These are phyloP conservation scores for Carex scoparia DNA, from an alignment of 176 grass and related monocot species.

Conservation along the genomic window DNA sequence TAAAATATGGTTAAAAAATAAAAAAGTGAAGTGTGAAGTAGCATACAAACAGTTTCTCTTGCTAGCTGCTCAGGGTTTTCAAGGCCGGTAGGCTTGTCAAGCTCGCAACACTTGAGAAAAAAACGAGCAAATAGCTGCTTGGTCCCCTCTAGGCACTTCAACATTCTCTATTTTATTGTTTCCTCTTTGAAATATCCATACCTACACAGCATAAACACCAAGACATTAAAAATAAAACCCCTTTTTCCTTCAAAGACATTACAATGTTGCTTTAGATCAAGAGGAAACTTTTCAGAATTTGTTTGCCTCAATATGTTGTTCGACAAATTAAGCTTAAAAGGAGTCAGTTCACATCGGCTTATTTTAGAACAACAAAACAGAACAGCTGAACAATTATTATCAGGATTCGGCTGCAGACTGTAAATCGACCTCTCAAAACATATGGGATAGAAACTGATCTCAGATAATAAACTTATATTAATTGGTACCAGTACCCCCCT, in stretches of 20 bases:
- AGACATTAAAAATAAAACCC: background rate
- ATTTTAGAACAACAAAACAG: background rate
- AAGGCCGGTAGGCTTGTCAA: slow-evolving; percentile 69
- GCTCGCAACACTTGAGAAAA: slow-evolving; percentile 62
- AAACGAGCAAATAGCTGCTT: slow-evolving; percentile 64
- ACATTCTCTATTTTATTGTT: slow-evolving; percentile 49
- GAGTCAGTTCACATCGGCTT: background rate
- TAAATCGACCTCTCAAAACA: background rate
- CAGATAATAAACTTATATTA: background rate
- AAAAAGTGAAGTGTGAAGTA: background rate
- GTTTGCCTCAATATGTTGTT: background rate
- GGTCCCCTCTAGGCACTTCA: slow-evolving; percentile 79
- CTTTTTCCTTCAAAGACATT: background rate
- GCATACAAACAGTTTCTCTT: slow-evolving; percentile 92
- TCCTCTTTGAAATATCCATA: slow-evolving; percentile 4
- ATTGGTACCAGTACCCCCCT: background rate
- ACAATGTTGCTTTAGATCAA: background rate
- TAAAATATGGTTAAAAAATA: background rate
- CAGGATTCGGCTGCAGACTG: background rate
- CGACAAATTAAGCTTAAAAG: background rate
- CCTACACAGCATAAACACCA: background rate
- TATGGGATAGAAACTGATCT: background rate
- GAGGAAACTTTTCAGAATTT: background rate
- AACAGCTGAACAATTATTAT: background rate
- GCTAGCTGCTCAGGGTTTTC: slow-evolving; percentile 71